Conservation (phyloP, 2,329 filamentous ascomycete species). For the Sordariomycetes sp. region DNA sequence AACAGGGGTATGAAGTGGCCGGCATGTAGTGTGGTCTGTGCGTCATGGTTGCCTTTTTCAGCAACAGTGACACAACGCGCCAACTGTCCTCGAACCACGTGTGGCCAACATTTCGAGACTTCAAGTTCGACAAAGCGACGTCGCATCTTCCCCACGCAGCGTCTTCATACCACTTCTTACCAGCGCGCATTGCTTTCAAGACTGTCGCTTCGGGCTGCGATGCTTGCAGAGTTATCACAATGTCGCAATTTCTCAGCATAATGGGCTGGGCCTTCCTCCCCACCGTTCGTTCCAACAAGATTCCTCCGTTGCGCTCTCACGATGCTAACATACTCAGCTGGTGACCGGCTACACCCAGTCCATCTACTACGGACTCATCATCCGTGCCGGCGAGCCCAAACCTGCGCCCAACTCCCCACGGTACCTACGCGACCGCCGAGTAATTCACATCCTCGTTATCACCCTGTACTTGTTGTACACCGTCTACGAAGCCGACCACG, state of each 20-base stretch:
- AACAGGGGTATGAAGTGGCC: no score
- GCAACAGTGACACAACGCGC: no score
- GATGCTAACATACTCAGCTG: conserved; percentile 42
- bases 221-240: conserved; percentile 16
- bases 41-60: no score
- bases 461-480: conserved; percentile 81
- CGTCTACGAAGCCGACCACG: conserved; percentile 83
- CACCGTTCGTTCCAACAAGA: conserved; percentile 31
- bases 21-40: no score
- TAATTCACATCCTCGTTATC: conserved; percentile 78
- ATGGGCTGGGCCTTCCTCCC: conserved; percentile 50
- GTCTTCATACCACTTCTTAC: no score
- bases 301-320: not conserved
- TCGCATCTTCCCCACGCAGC: no score
- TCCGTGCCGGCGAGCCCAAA: conserved; percentile 79
- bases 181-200: no score
- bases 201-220: no score
- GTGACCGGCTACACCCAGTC: conserved; percentile 69
- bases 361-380: conserved; percentile 79
- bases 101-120: no score
- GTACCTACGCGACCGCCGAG: conserved; percentile 65
- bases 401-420: conserved; percentile 61
- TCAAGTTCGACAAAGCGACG: no score
- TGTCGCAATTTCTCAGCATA: conserved; percentile 44
- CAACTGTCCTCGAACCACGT: no score